Evolutionary conservation across 2,329 filamentous ascomycete species (phyloP), one percentile per base, ranked within the genome.

Genomic region (Sarocladium strictum): DNA sequence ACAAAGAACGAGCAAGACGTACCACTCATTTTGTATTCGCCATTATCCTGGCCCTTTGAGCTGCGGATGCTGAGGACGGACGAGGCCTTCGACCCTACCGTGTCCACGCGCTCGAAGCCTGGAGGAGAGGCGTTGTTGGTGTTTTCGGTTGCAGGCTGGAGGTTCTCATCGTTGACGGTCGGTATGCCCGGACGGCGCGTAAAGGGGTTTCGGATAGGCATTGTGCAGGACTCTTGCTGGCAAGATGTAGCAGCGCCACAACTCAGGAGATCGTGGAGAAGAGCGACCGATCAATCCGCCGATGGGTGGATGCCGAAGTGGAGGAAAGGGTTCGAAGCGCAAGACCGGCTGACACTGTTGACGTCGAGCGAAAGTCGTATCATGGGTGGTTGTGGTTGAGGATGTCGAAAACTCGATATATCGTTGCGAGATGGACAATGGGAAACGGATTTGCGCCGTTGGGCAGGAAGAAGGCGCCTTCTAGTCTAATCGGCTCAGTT

Each of bases 1-100:
- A 33, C 38, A n/a, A 41, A 7, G 12, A 23, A 17, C 12, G 29
- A 29, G 17, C 27, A 12, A n/a, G 21, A 70, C 83, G 64, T 80
- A 90, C 87, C 87, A 71, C 86, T 89, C 80, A 91, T 80, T 72
- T 90, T 89, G 73, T 90, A 90, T 68, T 90, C 87, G 59, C 82
- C 83, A 33, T 78, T 85, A 61, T 88, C 84, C 54, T 76, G 75
- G 66, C 83, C 81, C 63, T 72, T 79, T 63, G 75, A 76, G 65
- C 79, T 84, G 60, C 78, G 78, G 54, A 86, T 78, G 64, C 80
- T 86, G 65, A 87, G 71, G 43, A 79, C 75, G 33, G 83, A 82
- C 19, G 83, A 83, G 14, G 80, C 75, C 68, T 80, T 83, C 60
- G 82, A 84, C 15, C 82, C 82, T 53, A 82, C 74, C 1, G 80